phyloP scores from a whole-genome alignment of 768 basidiomycete genomes.

The Agaricus blazei region DNA sequence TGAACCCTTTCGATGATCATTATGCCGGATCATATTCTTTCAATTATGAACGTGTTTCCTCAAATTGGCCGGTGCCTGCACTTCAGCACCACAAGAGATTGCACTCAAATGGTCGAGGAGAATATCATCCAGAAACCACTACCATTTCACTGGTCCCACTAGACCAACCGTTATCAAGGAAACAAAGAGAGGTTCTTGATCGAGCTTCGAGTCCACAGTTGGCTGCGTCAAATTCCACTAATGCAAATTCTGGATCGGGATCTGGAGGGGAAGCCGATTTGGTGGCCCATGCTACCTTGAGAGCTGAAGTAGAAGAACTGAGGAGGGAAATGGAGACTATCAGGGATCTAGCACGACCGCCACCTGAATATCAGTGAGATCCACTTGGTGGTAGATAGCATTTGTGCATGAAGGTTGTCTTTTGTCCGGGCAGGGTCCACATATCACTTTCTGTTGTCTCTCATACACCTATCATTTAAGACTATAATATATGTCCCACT shows the following conservation, averaged over 20 bases:
- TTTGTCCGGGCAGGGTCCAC: too few relatives aligned
- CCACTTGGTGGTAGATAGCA: background rate
- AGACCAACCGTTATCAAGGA: background rate
- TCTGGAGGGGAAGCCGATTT: background rate
- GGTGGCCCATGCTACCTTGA: background rate
- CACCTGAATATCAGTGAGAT: background rate
- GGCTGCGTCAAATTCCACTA: background rate
- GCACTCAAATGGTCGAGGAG: background rate
- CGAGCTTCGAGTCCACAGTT: background rate
- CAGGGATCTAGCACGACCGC: background rate
- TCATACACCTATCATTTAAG: too few relatives aligned
- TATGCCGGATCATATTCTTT: background rate
- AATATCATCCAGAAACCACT: background rate
- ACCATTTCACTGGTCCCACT: background rate
- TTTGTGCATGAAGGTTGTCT: too few relatives aligned
- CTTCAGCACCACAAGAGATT: background rate
- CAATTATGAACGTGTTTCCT: background rate
- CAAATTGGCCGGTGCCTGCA: too few relatives aligned
- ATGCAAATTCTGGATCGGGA: background rate
- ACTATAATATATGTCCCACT: too few relatives aligned
- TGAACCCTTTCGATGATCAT: background rate
- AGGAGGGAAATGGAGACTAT: constrained; percentile 11
- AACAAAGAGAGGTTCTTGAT: background rate
- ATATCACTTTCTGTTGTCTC: too few relatives aligned
- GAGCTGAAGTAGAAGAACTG: constrained; percentile 9